phyloP scores from a whole-genome alignment of 208 protist species.

The Herpetomonas samuelpessoai region DNA sequence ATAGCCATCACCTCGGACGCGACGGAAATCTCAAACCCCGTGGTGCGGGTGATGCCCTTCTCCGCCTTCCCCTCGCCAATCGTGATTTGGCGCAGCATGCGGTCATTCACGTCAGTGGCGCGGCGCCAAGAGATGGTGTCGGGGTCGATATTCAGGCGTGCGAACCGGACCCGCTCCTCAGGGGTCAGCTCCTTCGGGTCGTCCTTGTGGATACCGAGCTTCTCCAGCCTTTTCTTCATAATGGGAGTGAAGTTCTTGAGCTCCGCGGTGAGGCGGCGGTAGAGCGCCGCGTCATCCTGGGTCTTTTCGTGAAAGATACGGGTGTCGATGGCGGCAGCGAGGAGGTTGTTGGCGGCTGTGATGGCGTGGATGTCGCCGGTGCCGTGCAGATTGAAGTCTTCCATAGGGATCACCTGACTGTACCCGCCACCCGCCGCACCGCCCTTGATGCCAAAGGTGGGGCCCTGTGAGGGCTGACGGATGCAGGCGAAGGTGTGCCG shows the following conservation, averaged over 20 bases:
- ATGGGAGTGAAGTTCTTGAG: slow-evolving; percentile 87
- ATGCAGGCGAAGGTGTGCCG: slow-evolving; percentile 95
- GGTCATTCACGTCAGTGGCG: slow-evolving; percentile 97
- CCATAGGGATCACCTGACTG: slow-evolving; percentile 96
- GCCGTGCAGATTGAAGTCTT: slow-evolving; percentile 98
- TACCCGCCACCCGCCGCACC: slow-evolving; percentile 98
- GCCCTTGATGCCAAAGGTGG: slow-evolving; percentile 96
- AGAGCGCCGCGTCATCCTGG: slow-evolving; percentile 91
- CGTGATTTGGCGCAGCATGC: slow-evolving; percentile 95
- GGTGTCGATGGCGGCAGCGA: slow-evolving; percentile 97
- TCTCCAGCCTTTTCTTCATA: slow-evolving; percentile 87
- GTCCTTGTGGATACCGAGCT: slow-evolving; percentile 94
- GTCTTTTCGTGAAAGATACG: slow-evolving; percentile 96
- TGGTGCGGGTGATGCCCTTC: slow-evolving; percentile 82
- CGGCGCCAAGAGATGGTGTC: slow-evolving; percentile 96
- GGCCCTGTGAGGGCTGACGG: slow-evolving; percentile 97
- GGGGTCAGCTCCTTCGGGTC: slow-evolving; percentile 88
- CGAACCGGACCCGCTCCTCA: slow-evolving; percentile 90
- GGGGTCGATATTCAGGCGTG: slow-evolving; percentile 96
- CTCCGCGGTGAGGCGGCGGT: slow-evolving; percentile 67
- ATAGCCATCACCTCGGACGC: slow-evolving; percentile 98
- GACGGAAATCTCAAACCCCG: slow-evolving; percentile 97
- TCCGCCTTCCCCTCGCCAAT: slow-evolving; percentile 93
- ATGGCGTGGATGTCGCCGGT: slow-evolving; percentile 99
- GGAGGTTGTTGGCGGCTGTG: slow-evolving; percentile 96